These are phyloP conservation scores for Fusarium musae DNA, from an alignment of 2,329 filamentous ascomycete species.

Conservation along the genomic window DNA sequence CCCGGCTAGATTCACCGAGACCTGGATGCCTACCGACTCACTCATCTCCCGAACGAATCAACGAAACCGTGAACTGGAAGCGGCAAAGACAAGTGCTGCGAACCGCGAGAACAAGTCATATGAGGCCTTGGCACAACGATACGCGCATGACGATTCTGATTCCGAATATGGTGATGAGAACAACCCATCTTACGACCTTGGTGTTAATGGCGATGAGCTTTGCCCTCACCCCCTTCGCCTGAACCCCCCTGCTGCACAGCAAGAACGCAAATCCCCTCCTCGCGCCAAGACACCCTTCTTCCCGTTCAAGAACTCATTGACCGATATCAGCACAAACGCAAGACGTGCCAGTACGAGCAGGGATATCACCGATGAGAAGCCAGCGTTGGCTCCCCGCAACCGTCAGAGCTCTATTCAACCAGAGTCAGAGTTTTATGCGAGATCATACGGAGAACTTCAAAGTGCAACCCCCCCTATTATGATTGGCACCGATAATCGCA, in stretches of 20 bases:
- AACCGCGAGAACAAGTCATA: slow-evolving; percentile 55
- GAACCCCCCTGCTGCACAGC: slow-evolving; percentile 54
- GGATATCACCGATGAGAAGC: slow-evolving; percentile 58
- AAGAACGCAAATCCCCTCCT: slow-evolving; percentile 23
- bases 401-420: slow-evolving; percentile 59
- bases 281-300: slow-evolving; percentile 37
- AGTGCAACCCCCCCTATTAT: slow-evolving; percentile 64
- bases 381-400: slow-evolving; percentile 40
- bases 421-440: slow-evolving; percentile 62
- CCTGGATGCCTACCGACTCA: slow-evolving; percentile 66
- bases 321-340: slow-evolving; percentile 59
- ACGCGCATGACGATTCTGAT: slow-evolving; percentile 56
- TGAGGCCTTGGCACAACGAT: slow-evolving; percentile 58
- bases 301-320: slow-evolving; percentile 49
- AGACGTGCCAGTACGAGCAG: slow-evolving; percentile 55
- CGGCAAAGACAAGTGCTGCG: slow-evolving; percentile 48
- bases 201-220: slow-evolving; percentile 41
- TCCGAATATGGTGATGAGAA: slow-evolving; percentile 55
- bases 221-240: slow-evolving; percentile 66
- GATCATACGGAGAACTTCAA: slow-evolving; percentile 69
- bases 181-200: slow-evolving; percentile 43
- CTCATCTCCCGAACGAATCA: slow-evolving; percentile 65
- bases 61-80: slow-evolving; percentile 57
- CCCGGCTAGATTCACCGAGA: slow-evolving; percentile 62
- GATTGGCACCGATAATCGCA: slow-evolving; percentile 61